A percentile compares a stretch with the other conserved stretches of the same genome.
phyloP scores from a whole-genome alignment of 2,329 filamentous ascomycete genomes.

The Fusarium sublunatum region DNA sequence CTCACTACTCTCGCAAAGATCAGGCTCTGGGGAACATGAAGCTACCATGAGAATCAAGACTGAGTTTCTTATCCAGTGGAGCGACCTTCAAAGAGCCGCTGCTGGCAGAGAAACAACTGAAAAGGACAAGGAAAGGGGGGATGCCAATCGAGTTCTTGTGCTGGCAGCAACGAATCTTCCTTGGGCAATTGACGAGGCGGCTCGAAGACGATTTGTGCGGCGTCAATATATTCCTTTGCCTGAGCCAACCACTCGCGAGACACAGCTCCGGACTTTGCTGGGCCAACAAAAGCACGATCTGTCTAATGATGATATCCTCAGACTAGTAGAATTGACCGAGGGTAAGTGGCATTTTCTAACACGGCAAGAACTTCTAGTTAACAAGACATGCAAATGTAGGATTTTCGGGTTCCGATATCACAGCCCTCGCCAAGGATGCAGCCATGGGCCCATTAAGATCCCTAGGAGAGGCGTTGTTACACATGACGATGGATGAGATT shows the following conservation, averaged over 20 bases:
- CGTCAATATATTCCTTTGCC: slow-evolving; percentile 96
- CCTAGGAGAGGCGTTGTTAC: slow-evolving; percentile 86
- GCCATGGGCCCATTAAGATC: slow-evolving; percentile 96
- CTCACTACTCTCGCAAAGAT: slow-evolving; percentile 85
- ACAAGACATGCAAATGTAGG: slow-evolving; percentile 62
- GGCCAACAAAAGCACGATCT: slow-evolving; percentile 89
- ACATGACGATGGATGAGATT: slow-evolving; percentile 95
- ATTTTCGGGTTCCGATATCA: slow-evolving; percentile 98
- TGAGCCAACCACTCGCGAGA: slow-evolving; percentile 81
- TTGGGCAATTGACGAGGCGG: slow-evolving; percentile 98
- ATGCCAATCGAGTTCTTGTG: slow-evolving; percentile 89
- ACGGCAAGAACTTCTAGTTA: slow-evolving; percentile 1
- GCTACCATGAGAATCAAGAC: slow-evolving; percentile 95
- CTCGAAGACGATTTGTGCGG: slow-evolving; percentile 87
- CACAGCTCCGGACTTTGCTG: slow-evolving; percentile 82
- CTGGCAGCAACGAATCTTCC: slow-evolving; percentile 95
- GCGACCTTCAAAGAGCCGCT: slow-evolving; percentile 89
- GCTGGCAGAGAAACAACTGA: slow-evolving; percentile 80
- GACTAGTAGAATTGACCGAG: slow-evolving; percentile 83
- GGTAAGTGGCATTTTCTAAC: slow-evolving; percentile 64
- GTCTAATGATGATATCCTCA: slow-evolving; percentile 75
- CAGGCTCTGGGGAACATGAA: slow-evolving; percentile 88
- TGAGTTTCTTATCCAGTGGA: slow-evolving; percentile 98
- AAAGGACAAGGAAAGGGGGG: slow-evolving; percentile 76
- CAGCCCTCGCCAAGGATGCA: slow-evolving; percentile 94